Percentiles rank a stretch among this genome's conserved stretches.
Conservation (phyloP, 495 filamentous ascomycete species). For the Neurospora tetrasperma region DNA sequence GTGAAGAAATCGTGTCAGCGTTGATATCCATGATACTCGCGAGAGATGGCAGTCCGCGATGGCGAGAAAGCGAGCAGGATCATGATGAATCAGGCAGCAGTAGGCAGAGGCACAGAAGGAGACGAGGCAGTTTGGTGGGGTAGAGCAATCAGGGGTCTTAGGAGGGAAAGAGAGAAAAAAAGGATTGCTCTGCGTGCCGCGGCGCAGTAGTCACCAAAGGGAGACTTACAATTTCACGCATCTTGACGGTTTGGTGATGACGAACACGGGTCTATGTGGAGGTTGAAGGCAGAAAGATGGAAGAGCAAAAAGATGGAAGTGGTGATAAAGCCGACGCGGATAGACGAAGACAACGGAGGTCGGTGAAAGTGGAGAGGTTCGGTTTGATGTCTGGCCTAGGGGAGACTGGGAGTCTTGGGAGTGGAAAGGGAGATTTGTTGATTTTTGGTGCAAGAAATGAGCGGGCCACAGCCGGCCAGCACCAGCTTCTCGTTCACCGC, state of each 20-base stretch:
- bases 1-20: slow-evolving; percentile 27
- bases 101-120: not conserved
- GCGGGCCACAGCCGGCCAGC: slow-evolving; percentile 7
- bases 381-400: slow-evolving; percentile 7
- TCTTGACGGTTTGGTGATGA: slow-evolving; percentile 40
- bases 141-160: not conserved
- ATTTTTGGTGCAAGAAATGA: slow-evolving; percentile 29
- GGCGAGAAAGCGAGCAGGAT: not conserved
- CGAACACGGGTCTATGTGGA: slow-evolving; percentile 18
- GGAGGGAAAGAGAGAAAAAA: not conserved
- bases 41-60: not conserved
- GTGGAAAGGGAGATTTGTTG: slow-evolving; percentile 23
- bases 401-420: slow-evolving; percentile 1
- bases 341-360: slow-evolving; percentile 11
- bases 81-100: not conserved
- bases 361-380: slow-evolving; percentile 19
- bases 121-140: not conserved
- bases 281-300: slow-evolving; percentile 7
- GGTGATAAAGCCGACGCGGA: slow-evolving; percentile 3
- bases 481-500: slow-evolving; percentile 18
- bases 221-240: slow-evolving; percentile 88
- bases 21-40: not conserved
- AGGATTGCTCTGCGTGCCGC: not conserved
- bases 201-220: slow-evolving; percentile 19
- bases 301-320: slow-evolving; percentile 1